A percentile compares a stretch with the other conserved stretches of the same genome.
These are phyloP conservation scores for Homolaphlyctis polyrhiza DNA, from an alignment of 371 early-diverging fungal genomes.

Conservation along the genomic window DNA sequence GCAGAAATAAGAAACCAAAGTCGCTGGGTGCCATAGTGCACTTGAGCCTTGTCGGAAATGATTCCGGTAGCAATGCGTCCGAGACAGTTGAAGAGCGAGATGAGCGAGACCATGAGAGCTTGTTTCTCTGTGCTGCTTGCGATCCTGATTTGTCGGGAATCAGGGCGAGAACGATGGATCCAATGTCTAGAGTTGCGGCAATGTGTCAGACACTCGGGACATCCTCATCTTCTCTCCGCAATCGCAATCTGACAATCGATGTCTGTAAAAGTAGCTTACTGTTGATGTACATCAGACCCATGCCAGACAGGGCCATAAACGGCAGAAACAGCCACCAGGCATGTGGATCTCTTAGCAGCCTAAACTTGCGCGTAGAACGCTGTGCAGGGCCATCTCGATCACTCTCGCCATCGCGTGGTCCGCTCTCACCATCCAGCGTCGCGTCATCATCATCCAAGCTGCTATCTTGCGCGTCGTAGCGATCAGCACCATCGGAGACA, in stretches of 20 bases:
- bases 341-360: slow-evolving; percentile 11
- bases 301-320: slow-evolving; percentile 22
- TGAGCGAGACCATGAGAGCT: slow-evolving; percentile 22
- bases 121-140: slow-evolving; percentile 9
- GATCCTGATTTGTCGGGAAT: not conserved
- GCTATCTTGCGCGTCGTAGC: no score
- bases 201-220: not conserved
- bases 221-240: no score
- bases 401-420: no score
- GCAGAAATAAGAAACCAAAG: slow-evolving; percentile 13
- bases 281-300: slow-evolving; percentile 56
- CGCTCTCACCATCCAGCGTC: no score
- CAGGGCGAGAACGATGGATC: slow-evolving; percentile 25
- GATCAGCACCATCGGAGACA: no score
- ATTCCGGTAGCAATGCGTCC: slow-evolving; percentile 26
- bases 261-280: slow-evolving; percentile 15
- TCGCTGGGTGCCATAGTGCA: slow-evolving; percentile 8
- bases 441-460: no score
- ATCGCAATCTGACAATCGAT: no score
- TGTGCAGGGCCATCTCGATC: no score
- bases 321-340: slow-evolving; percentile 25
- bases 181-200: slow-evolving; percentile 14
- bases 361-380: no score
- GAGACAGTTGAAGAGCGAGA: slow-evolving; percentile 26
- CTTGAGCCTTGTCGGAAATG: slow-evolving; percentile 15